Base-by-base conservation (phyloP, 2,329 filamentous ascomycete genomes). In the Lithohypha guttulata region DNA sequence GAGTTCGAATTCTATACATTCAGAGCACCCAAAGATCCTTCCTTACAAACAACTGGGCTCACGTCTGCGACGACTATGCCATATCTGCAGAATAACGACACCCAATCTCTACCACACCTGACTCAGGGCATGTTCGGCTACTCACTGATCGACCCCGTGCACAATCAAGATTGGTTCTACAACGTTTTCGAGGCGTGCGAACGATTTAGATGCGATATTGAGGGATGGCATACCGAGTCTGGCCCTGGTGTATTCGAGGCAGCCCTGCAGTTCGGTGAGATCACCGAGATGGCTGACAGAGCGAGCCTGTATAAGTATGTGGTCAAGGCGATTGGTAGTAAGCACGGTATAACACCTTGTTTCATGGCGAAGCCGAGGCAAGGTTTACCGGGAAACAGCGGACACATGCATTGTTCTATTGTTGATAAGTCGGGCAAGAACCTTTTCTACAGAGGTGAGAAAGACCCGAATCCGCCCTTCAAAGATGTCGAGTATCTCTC, bases 311-410 rank as follows among this genome's bases (percentile, higher is more conserved):
- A 96, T 77, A 98, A 98, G 71, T 84, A 93, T 52, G 78, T 82
- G 14, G 86, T 94, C 49, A 95, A 94, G 64, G 86, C 84, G 7
- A 75, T 94, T 26, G 84, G 84, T 30, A 81, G 77, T 41, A 81
- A 84, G 55, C 84, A 86, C 58, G 85, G 84, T 50, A 93, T 98
- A 56, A 94, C 85, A 0, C 91, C 91, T 0, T 93, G 84, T 61
- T 98, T 98, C 68, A 98, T 98, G 91, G 91, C 91, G 11, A 98
- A 98, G 62, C 91, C 91, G 2, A 79, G 83, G 49, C 75, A 93
- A 53, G 86, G 87, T 0, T 68, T 96, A 0, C 91, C 91, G 0
- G 91, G 91, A 32, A 96, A 96, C 66, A 91, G 82, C 47, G 91
- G 91, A 1, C 91, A 98, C 59, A 89, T 94, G 71, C 91, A 98